phyloP scores from a whole-genome alignment of 352 stramenopile species.

The Albugo laibachii region DNA sequence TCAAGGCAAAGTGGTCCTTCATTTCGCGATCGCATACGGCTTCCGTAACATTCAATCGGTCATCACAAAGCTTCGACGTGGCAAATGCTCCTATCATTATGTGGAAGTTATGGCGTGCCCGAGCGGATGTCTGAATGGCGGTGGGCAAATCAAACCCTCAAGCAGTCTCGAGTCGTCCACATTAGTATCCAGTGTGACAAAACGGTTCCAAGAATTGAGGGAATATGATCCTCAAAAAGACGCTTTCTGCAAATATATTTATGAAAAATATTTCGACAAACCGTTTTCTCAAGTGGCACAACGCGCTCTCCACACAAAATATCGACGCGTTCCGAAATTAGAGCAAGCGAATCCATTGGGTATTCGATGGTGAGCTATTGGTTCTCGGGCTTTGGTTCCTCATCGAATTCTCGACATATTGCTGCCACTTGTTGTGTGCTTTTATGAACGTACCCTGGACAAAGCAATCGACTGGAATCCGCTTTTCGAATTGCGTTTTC shows the following conservation, averaged over 20 bases:
- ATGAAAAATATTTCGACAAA: slow-evolving; percentile 56
- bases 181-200: slow-evolving; percentile 41
- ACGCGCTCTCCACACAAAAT: slow-evolving; percentile 47
- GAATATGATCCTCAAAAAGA: slow-evolving; percentile 41
- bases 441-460: slow-evolving; percentile 50
- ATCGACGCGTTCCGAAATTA: slow-evolving; percentile 71
- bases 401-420: slow-evolving; percentile 7
- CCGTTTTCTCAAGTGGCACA: slow-evolving; percentile 57
- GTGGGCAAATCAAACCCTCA: slow-evolving; percentile 81
- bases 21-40: slow-evolving; percentile 89
- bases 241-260: slow-evolving; percentile 53
- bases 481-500: neutral
- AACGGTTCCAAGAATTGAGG: slow-evolving; percentile 40
- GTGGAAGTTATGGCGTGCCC: slow-evolving; percentile 98
- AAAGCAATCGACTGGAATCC: slow-evolving; percentile 56
- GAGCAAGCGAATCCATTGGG: slow-evolving; percentile 67
- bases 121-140: slow-evolving; percentile 94
- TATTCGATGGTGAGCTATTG: slow-evolving; percentile 51
- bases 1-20: slow-evolving; percentile 66
- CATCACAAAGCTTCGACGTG: slow-evolving; percentile 83
- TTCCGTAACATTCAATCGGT: slow-evolving; percentile 95
- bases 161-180: slow-evolving; percentile 28
- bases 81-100: slow-evolving; percentile 87
- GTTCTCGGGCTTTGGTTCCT: no score
- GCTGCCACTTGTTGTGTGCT: slow-evolving; percentile 43